These are phyloP conservation scores for Exophiala spinifera DNA, from an alignment of 2,329 filamentous ascomycete genomes.

Conservation along the genomic window DNA sequence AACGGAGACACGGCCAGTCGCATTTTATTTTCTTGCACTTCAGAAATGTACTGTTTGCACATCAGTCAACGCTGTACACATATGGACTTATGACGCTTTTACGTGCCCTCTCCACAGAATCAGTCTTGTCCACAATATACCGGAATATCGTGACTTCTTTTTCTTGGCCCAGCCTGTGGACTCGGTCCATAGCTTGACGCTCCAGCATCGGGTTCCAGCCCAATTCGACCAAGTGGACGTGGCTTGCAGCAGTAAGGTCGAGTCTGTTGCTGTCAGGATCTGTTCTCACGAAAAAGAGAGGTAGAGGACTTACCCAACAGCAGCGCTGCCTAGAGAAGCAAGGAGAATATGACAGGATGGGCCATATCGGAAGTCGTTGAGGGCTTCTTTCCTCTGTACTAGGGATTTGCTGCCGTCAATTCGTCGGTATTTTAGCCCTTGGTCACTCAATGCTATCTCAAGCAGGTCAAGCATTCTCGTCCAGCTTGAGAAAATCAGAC, in stretches of 20 bases:
- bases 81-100: too few relatives aligned
- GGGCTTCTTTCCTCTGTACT: constrained; percentile 36
- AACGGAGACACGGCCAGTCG: not conserved
- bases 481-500: constrained; percentile 49
- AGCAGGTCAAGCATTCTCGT: constrained; percentile 43
- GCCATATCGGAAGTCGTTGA: constrained; percentile 39
- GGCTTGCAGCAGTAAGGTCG: constrained; percentile 11
- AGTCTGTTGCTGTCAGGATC: not conserved
- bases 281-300: not conserved
- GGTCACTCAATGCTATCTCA: constrained; percentile 30
- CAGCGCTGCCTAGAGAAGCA: constrained; percentile 34
- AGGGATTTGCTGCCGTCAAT: constrained; percentile 47
- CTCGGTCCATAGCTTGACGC: constrained; percentile 8
- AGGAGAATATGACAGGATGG: constrained; percentile 31
- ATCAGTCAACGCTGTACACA: not conserved
- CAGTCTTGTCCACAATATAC: constrained; percentile 18
- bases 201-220: constrained; percentile 14
- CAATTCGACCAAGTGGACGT: constrained; percentile 6
- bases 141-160: constrained; percentile 19
- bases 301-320: constrained; percentile 33
- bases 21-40: not conserved
- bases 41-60: not conserved
- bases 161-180: constrained; percentile 19
- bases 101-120: constrained; percentile 17
- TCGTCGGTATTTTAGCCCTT: constrained; percentile 31